Percentiles rank a stretch among this genome's conserved stretches.
phyloP scores from a whole-genome alignment of 169 alveolate species.

The Eimeria sp. region DNA sequence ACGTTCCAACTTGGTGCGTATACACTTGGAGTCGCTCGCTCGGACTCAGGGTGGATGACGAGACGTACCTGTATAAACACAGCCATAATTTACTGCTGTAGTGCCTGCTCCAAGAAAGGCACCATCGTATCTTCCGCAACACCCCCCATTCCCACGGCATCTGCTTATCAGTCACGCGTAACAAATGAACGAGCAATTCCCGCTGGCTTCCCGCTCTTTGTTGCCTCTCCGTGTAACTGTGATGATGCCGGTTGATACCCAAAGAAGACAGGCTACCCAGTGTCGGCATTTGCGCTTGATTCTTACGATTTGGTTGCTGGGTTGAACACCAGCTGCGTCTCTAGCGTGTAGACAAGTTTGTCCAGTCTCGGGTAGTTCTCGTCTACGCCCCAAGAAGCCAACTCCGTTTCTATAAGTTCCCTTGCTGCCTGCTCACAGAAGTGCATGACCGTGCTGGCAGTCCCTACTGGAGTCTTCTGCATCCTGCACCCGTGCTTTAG shows the following conservation, averaged over 20 bases:
- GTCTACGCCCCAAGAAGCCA: slow-evolving; percentile 45
- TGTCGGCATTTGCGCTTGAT: not conserved
- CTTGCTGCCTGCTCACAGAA: slow-evolving; percentile 46
- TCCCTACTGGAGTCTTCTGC: not conserved
- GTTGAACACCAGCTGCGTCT: slow-evolving; percentile 40
- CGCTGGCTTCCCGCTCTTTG: not conserved
- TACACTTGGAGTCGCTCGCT: slow-evolving; percentile 47
- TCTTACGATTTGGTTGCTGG: slow-evolving; percentile 19
- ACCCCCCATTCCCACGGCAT: not conserved
- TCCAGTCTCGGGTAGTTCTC: slow-evolving; percentile 48
- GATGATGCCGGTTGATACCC: not conserved
- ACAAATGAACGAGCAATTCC: not conserved
- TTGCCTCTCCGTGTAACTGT: not conserved
- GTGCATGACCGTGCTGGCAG: not conserved
- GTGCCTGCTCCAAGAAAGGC: not conserved
- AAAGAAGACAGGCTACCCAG: not conserved
- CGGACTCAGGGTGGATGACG: slow-evolving; percentile 36
- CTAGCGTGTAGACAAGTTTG: slow-evolving; percentile 55
- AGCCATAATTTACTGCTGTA: not conserved
- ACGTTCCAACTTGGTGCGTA: slow-evolving; percentile 53
- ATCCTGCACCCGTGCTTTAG: not conserved
- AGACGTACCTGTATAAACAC: slow-evolving; percentile 19
- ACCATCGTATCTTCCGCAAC: not conserved
- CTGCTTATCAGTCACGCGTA: not conserved
- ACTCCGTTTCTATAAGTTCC: slow-evolving; percentile 34